Evolutionary conservation across 495 filamentous ascomycete species (phyloP).

Genomic region (Neurospora sp.): DNA sequence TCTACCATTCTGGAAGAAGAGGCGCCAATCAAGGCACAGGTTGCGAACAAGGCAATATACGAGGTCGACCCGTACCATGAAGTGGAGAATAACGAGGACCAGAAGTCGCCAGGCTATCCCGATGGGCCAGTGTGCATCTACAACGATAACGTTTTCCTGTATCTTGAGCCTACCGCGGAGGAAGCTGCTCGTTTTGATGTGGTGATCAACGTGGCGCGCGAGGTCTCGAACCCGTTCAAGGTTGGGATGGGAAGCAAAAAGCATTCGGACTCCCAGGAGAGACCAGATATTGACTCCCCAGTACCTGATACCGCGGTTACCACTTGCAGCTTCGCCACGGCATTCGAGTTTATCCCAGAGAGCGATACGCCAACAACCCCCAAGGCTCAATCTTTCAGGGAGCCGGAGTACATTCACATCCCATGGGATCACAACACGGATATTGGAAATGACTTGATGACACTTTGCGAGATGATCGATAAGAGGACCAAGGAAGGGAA

Average conservation of each 20-base stretch:
- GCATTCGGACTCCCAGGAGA: slow-evolving; percentile 5
- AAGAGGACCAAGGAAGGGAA: slow-evolving; percentile 68
- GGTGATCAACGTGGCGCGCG: slow-evolving; percentile 89
- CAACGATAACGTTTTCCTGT: slow-evolving; percentile 83
- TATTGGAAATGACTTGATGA: slow-evolving; percentile 75
- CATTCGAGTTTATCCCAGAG: slow-evolving; percentile 45
- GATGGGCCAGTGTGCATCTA: slow-evolving; percentile 89
- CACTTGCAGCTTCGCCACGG: slow-evolving; percentile 60
- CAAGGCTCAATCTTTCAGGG: slow-evolving; percentile 36
- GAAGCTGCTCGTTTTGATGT: slow-evolving; percentile 84
- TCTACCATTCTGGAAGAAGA: slow-evolving; percentile 65
- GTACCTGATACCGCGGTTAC: slow-evolving; percentile 63
- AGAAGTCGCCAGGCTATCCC: slow-evolving; percentile 84
- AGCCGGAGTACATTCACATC: slow-evolving; percentile 91
- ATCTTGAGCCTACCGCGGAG: slow-evolving; percentile 77
- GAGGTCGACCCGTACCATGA: slow-evolving; percentile 42
- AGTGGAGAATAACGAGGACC: slow-evolving; percentile 53
- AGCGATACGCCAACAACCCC: slow-evolving; percentile 48
- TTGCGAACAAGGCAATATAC: slow-evolving; percentile 42
- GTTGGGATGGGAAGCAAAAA: slow-evolving; percentile 19
- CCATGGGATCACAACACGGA: slow-evolving; percentile 98
- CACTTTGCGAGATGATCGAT: slow-evolving; percentile 81
- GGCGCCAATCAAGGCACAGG: slow-evolving; percentile 53
- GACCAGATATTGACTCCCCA: slow-evolving; percentile 30
- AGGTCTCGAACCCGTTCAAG: slow-evolving; percentile 83